These are phyloP conservation scores for Blepharisma undulans DNA, from an alignment of 169 alveolate species.

Conservation along the genomic window DNA sequence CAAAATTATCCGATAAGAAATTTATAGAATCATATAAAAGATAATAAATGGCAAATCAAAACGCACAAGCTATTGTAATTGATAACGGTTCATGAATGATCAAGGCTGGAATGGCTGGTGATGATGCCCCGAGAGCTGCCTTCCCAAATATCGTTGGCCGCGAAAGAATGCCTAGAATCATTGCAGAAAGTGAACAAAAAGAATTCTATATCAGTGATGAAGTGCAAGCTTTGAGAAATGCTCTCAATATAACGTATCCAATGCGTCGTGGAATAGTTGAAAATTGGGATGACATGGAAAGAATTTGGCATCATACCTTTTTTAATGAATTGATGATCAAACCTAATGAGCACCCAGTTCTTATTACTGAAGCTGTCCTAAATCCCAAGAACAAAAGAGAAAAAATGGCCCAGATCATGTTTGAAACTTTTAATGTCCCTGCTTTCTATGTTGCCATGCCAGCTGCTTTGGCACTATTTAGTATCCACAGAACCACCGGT, in stretches of 20 bases:
- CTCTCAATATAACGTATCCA: constrained; percentile 79
- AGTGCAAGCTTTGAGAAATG: constrained; percentile 76
- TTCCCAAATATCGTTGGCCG: constrained; percentile 83
- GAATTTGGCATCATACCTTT: constrained; percentile 83
- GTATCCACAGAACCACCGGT: constrained; percentile 92
- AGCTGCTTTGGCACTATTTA: constrained; percentile 90
- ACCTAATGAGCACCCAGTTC: constrained; percentile 85
- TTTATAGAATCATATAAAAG: no score
- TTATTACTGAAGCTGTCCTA: constrained; percentile 91
- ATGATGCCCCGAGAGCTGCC: constrained; percentile 76
- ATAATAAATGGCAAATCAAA: constrained; percentile 28
- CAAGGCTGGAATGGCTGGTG: constrained; percentile 89
- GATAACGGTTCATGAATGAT: constrained; percentile 82
- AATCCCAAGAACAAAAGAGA: constrained; percentile 91
- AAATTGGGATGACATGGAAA: constrained; percentile 89
- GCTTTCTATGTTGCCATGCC: constrained; percentile 87
- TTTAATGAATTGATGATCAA: constrained; percentile 82
- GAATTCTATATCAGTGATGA: constrained; percentile 70
- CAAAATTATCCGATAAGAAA: no score
- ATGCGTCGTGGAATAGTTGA: constrained; percentile 86
- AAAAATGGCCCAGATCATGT: constrained; percentile 87
- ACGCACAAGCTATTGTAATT: constrained; percentile 45
- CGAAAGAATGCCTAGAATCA: constrained; percentile 77
- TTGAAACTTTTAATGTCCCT: constrained; percentile 92
- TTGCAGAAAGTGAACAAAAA: constrained; percentile 57